Evolutionary conservation across 345 rosid species (phyloP).

Genomic region (Litchi chinensis): DNA sequence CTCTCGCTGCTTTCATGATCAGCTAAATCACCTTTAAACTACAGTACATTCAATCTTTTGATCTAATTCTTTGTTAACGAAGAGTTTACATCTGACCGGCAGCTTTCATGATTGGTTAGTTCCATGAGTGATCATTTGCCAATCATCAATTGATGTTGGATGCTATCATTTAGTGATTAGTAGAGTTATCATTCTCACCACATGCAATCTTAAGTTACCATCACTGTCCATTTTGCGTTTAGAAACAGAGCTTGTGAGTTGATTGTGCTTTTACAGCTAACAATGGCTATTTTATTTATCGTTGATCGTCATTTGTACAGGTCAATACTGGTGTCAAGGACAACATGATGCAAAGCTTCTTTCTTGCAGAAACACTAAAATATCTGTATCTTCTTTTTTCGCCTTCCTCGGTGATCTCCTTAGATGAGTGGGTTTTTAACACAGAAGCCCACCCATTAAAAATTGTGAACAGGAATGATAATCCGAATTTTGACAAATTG

Average conservation of each 20-base stretch:
- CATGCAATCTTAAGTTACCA: no score
- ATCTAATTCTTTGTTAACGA: neutral
- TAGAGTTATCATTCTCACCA: no score
- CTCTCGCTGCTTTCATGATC: neutral
- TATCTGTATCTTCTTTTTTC: slow-evolving; percentile 91
- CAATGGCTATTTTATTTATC: neutral
- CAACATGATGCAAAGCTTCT: slow-evolving; percentile 98
- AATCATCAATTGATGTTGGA: no score
- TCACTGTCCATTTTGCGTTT: no score
- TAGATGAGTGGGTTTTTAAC: slow-evolving; percentile 99
- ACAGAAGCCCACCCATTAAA: slow-evolving; percentile 93
- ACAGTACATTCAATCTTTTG: neutral
- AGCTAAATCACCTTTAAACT: neutral
- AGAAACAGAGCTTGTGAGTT: neutral
- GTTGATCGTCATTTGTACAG: slow-evolving; percentile 36
- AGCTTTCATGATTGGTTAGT: no score
- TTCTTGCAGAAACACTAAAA: slow-evolving; percentile 93
- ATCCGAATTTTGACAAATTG: slow-evolving; percentile 19
- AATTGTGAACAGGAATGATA: slow-evolving; percentile 57
- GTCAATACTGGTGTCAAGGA: slow-evolving; percentile 83
- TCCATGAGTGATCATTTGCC: no score
- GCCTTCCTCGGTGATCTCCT: slow-evolving; percentile 72
- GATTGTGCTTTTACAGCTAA: neutral
- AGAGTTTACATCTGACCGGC: neutral
- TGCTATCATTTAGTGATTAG: no score